Base-by-base conservation (phyloP, 1,139 yeast species). In the Geotrichum restrictum region DNA sequence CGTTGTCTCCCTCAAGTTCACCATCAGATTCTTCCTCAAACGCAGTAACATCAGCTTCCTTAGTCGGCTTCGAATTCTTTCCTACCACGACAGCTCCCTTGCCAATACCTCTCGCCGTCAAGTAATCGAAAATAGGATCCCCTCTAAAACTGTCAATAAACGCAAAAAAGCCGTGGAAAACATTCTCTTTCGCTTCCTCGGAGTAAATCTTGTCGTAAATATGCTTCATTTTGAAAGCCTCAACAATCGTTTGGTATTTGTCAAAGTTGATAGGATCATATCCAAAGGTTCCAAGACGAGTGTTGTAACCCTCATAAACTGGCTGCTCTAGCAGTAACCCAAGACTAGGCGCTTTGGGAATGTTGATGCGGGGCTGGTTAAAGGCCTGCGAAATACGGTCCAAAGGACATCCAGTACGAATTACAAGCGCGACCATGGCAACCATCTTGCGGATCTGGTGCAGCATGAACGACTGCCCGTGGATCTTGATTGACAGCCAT, bases 401-500 rank as follows among this genome's bases (percentile, higher is more conserved):
- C 31, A 80, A 67, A 3, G 98, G 96, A 64, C 93, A 81, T 16
- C 96, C 93, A 19, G 94, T 83, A 64, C 98, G 80, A 31, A 91
- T 82, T 16, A 87, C 81, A 52, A 93, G 75, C 0, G 91, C 81
- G 1, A 95, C 96, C 95, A 93, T 85, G 27, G 97, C 94, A 56
- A 94, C 88, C 99, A 93, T 93, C 68, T 93, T 93, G 68, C 99
- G 82, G 64, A 93, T 93, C 75, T 93, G 99, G 70, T 93, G 98
- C 57, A 93, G 76, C 99, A 94, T 94, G 69, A 93, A 93, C 7
- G 97, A 88, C 71, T 93, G 98, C 2, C 99, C 99, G 67, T 93
- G 98, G 57, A 93, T 88, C 71, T 93, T 93, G 64, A 94, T 84
- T 1, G 96, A 87, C 3, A 88, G 79, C 99, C 99, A 93, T 67